Percentiles rank a stretch among this genome's conserved stretches.
phyloP scores from a whole-genome alignment of 106 monocot species.

The Platanthera zijinensis region DNA sequence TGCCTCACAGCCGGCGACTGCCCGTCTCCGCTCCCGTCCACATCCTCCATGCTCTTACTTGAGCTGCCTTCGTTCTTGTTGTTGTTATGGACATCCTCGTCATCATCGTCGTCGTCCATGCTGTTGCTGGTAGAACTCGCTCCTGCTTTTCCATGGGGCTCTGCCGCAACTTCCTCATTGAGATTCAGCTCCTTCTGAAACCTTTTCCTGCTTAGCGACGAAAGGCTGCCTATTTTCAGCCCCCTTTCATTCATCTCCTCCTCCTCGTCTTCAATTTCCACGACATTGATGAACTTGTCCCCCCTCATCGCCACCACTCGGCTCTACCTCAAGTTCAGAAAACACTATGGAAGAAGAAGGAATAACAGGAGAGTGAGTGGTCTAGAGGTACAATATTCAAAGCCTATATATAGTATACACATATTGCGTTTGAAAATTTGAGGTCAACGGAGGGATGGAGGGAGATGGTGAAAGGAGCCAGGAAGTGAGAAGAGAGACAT shows the following conservation, averaged over 20 bases:
- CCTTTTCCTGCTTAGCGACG: not conserved
- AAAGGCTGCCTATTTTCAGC: constrained; percentile 1
- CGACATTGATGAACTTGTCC: not conserved
- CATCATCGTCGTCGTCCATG: constrained; percentile 9
- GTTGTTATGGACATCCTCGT: not conserved
- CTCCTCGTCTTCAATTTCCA: constrained; percentile 7
- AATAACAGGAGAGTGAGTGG: not conserved
- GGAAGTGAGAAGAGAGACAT: not conserved
- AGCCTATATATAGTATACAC: not conserved
- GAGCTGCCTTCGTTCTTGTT: not conserved
- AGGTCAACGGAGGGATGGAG: not conserved
- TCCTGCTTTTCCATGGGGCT: constrained; percentile 1
- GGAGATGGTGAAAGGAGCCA: not conserved
- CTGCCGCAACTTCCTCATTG: constrained; percentile 18
- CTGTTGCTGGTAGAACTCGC: constrained; percentile 1
- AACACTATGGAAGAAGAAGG: not conserved
- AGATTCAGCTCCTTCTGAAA: constrained; percentile 21
- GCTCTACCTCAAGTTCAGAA: not conserved
- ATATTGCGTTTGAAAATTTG: not conserved
- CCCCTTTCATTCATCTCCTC: constrained; percentile 4
- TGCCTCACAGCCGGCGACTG: constrained; percentile 9
- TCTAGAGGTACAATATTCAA: not conserved
- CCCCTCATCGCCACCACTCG: not conserved
- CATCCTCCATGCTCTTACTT: not conserved
- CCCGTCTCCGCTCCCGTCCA: not conserved